Evolutionary conservation across 345 rosid genomes (phyloP).

Genomic region (Eucalyptus caleyi): DNA sequence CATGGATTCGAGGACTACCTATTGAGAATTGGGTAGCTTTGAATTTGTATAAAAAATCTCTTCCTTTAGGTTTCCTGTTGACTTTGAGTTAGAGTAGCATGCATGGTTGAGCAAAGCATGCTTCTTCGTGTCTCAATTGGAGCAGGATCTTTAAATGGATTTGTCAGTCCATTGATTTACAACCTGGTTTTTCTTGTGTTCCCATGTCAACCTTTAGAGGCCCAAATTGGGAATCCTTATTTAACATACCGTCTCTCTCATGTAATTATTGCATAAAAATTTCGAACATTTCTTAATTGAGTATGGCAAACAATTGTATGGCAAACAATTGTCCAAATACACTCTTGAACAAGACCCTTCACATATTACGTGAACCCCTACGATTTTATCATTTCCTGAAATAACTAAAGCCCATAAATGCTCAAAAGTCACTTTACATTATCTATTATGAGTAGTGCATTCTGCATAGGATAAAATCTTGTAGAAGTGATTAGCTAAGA

Average conservation of each 20-base stretch:
- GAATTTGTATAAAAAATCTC: background rate
- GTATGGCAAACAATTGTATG: background rate
- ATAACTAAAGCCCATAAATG: background rate
- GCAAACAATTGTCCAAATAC: background rate
- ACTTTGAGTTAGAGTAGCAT: background rate
- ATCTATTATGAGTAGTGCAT: background rate
- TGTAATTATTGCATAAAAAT: background rate
- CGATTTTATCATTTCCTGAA: background rate
- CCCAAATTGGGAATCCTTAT: background rate
- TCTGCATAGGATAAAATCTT: background rate
- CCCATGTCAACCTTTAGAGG: background rate
- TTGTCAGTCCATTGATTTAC: background rate
- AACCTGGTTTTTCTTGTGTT: background rate
- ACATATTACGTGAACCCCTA: background rate
- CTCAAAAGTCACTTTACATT: background rate
- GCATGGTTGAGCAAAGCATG: background rate
- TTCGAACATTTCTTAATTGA: background rate
- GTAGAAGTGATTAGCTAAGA: background rate
- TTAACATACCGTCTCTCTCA: background rate
- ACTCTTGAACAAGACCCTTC: background rate
- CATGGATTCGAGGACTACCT: background rate
- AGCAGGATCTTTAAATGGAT: background rate
- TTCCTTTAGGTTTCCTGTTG: background rate
- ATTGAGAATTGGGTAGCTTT: background rate
- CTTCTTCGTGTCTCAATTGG: background rate